Percentiles rank a stretch among this genome's conserved stretches.
phyloP scores from a whole-genome alignment of 2,329 filamentous ascomycete genomes.

The Ophiocordyceps sinensis region DNA sequence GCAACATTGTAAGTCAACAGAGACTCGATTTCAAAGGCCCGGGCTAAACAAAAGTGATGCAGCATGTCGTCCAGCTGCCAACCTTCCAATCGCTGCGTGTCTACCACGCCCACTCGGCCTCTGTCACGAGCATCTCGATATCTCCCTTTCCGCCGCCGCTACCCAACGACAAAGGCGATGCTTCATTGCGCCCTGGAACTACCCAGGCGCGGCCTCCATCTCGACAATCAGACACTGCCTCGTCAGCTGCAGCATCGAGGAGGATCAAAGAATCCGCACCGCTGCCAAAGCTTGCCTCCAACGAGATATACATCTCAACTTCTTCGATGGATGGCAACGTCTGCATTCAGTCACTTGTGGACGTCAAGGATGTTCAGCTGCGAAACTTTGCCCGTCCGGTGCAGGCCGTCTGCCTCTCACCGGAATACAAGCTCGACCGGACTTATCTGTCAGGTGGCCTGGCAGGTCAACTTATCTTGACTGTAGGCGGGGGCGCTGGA shows the following conservation, averaged over 20 bases:
- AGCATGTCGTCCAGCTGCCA: conserved; percentile 80
- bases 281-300: conserved; percentile 64
- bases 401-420: conserved; percentile 84
- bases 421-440: conserved; percentile 80
- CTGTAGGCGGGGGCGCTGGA: conserved; percentile 64
- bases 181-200: conserved; percentile 21
- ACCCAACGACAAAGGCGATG: conserved; percentile 28
- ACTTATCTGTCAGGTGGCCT: conserved; percentile 84
- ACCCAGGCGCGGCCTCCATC: conserved; percentile 14
- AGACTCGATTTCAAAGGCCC: background rate
- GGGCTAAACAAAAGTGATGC: conserved; percentile 8
- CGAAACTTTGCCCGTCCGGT: conserved; percentile 90
- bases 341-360: conserved; percentile 75
- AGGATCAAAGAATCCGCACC: conserved; percentile 34
- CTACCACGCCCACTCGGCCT: conserved; percentile 88
- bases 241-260: conserved; percentile 37
- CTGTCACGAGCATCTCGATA: conserved; percentile 76
- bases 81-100: conserved; percentile 67
- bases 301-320: conserved; percentile 85
- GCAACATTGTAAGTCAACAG: conserved; percentile 62
- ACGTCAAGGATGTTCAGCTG: conserved; percentile 78
- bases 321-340: conserved; percentile 94
- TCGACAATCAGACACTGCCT: conserved; percentile 22
- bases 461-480: conserved; percentile 77
- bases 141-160: conserved; percentile 62